Percentiles rank a stretch among this genome's conserved stretches.
These are phyloP conservation scores for Serendipita indica DNA, from an alignment of 768 basidiomycete species.

Conservation along the genomic window DNA sequence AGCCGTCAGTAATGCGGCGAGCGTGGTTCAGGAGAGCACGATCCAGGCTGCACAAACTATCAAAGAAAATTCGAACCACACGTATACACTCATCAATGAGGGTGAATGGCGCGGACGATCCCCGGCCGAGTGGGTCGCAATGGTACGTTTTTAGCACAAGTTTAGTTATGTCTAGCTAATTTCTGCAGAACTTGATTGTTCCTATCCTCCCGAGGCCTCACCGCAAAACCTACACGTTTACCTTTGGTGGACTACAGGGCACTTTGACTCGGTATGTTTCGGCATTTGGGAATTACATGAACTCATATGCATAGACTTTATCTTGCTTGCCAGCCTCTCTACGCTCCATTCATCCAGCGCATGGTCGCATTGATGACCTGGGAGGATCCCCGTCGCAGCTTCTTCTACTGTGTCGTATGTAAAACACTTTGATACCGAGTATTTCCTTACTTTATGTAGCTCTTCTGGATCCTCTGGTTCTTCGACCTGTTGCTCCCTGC, in stretches of 20 bases:
- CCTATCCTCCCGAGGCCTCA: conserved; percentile 33
- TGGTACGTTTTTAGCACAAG: conserved; percentile 17
- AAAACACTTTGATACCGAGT: background rate
- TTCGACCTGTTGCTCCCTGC: conserved; percentile 40
- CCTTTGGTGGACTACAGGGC: conserved; percentile 36
- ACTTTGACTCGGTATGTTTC: conserved; percentile 19
- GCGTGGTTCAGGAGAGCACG: conserved; percentile 4
- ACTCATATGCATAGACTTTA: conserved; percentile 35
- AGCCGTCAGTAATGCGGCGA: conserved; percentile 15
- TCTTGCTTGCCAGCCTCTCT: conserved; percentile 35
- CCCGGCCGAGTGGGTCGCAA: conserved; percentile 20
- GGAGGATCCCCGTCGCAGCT: conserved; percentile 35
- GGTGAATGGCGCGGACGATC: conserved; percentile 15
- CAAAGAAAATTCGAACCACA: conserved; percentile 5
- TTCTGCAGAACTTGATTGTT: conserved; percentile 28
- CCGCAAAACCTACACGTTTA: conserved; percentile 33
- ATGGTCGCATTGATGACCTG: conserved; percentile 38
- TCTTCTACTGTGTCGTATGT: conserved; percentile 38
- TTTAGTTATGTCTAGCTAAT: conserved; percentile 12
- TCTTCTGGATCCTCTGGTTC: conserved; percentile 53
- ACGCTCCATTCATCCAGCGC: conserved; percentile 30
- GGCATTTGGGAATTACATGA: background rate
- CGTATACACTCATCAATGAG: conserved; percentile 10
- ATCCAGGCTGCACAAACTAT: background rate
- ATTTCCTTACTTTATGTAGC: conserved; percentile 22